Evolutionary conservation across 2,329 filamentous ascomycete genomes (phyloP).

Genomic region (Cadophora luteo-olivacea): DNA sequence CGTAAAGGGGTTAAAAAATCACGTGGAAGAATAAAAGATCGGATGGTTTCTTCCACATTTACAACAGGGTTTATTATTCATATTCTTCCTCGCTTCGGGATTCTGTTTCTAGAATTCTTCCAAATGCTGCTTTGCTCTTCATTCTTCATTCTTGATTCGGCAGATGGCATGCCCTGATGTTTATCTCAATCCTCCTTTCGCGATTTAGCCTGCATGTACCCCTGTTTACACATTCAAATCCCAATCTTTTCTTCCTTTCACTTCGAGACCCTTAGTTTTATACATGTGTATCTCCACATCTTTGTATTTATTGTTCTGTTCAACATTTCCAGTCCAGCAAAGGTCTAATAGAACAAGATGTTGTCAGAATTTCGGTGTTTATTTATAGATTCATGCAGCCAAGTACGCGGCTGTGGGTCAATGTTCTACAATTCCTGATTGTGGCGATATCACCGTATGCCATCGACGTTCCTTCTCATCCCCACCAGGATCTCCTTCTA

Average conservation of each 20-base stretch:
- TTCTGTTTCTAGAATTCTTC: neutral
- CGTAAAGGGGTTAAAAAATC: neutral
- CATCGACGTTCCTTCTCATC: neutral
- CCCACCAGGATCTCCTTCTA: neutral
- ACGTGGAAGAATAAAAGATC: neutral
- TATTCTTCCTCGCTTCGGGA: neutral
- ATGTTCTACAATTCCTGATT: neutral
- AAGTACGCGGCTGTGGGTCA: conserved; percentile 2
- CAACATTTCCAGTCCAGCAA: neutral
- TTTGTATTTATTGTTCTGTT: neutral
- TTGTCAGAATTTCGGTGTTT: neutral
- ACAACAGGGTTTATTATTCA: neutral
- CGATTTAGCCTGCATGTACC: conserved; percentile 17
- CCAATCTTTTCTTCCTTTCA: neutral
- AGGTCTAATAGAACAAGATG: neutral
- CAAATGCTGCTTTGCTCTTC: neutral
- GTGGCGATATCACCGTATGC: conserved; percentile 5
- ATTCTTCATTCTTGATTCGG: neutral
- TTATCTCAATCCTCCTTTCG: neutral
- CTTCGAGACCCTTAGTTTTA: neutral
- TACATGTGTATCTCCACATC: neutral
- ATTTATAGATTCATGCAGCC: conserved; percentile 10
- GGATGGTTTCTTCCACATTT: neutral
- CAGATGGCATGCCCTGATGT: neutral
- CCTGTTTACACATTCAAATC: neutral